Evolutionary conservation across 768 basidiomycete genomes (phyloP).

Genomic region (Amanita pallidorosea): DNA sequence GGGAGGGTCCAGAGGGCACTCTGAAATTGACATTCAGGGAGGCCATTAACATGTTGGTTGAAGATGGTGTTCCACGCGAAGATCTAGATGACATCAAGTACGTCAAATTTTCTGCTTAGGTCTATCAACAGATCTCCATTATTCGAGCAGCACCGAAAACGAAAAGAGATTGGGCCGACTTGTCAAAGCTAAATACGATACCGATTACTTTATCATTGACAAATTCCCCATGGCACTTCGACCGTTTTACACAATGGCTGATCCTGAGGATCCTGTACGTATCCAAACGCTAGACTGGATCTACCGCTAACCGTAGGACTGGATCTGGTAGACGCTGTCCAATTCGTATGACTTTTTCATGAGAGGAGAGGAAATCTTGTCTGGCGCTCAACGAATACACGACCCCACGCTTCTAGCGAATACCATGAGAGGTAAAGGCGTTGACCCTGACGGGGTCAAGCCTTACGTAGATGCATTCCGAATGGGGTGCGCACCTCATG

Average conservation of each 20-base stretch:
- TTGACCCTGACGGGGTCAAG: conserved; percentile 89
- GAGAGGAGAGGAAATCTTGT: conserved; percentile 98
- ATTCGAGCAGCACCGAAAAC: conserved; percentile 68
- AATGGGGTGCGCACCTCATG: conserved; percentile 92
- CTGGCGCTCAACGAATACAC: conserved; percentile 96
- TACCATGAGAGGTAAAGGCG: conserved; percentile 79
- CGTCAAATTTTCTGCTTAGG: conserved; percentile 13
- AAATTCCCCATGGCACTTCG: conserved; percentile 95
- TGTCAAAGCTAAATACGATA: conserved; percentile 88
- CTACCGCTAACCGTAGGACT: conserved; percentile 1
- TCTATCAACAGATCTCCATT: conserved; percentile 7
- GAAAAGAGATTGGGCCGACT: conserved; percentile 88
- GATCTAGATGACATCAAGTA: conserved; percentile 85
- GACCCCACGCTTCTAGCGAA: conserved; percentile 72
- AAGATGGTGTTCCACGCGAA: conserved; percentile 73
- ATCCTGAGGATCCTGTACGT: conserved; percentile 78
- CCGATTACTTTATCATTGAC: conserved; percentile 98
- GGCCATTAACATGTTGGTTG: conserved; percentile 78
- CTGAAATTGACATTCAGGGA: conserved; percentile 78
- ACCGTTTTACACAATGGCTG: conserved; percentile 99
- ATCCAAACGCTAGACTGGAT: background rate
- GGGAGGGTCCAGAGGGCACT: conserved; percentile 84
- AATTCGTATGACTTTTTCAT: conserved; percentile 99
- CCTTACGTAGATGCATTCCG: conserved; percentile 91
- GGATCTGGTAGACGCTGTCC: conserved; percentile 55